Percentiles rank a stretch among this genome's conserved stretches.
Conservation (phyloP, 305 asterid species). For the Plantago coronopus region DNA sequence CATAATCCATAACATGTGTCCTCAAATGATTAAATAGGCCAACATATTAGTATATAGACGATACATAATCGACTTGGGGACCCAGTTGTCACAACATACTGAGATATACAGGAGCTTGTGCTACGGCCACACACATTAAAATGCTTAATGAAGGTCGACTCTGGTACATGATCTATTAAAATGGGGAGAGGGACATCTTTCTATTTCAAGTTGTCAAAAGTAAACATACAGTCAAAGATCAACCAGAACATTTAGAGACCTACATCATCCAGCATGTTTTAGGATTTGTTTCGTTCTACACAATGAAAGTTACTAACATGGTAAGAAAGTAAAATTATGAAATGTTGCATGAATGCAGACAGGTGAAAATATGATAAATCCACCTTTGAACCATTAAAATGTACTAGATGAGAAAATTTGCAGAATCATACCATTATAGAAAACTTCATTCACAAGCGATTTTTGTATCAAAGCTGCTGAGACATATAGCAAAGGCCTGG, state of each 20-base stretch:
- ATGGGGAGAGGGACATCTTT: background rate
- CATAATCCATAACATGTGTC: background rate
- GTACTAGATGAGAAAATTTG: background rate
- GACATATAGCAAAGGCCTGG: conserved; percentile 86
- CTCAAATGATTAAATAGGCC: background rate
- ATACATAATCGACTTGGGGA: background rate
- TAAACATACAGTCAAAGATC: background rate
- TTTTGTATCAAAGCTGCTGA: conserved; percentile 91
- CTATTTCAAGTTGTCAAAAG: background rate
- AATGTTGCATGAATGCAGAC: background rate
- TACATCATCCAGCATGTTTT: background rate
- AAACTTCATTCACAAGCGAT: conserved; percentile 66
- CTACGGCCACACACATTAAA: no score
- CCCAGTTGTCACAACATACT: background rate
- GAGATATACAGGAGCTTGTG: background rate
- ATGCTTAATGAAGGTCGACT: background rate
- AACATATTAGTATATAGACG: background rate
- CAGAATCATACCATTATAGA: conserved; percentile 15
- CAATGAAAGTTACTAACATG: no score
- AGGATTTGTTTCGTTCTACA: no score
- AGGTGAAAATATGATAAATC: background rate
- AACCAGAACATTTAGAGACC: background rate
- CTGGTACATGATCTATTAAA: background rate
- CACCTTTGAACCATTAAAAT: background rate
- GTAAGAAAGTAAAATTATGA: background rate